A percentile compares a stretch with the other conserved stretches of the same genome.
Evolutionary conservation across 768 basidiomycete genomes (phyloP).

Genomic region (Suillus sp.): DNA sequence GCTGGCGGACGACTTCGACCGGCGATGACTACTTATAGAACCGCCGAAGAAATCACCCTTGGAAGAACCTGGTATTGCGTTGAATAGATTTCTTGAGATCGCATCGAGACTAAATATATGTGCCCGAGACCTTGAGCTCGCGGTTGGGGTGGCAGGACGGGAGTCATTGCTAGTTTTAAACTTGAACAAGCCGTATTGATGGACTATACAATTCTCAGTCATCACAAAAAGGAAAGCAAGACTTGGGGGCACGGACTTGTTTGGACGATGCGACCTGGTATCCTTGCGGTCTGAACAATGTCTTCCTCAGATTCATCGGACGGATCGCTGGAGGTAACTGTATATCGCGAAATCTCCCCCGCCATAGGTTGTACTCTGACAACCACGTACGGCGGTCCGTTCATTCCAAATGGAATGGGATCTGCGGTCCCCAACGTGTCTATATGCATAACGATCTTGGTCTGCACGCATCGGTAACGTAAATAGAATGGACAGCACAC

Average conservation of each 20-base stretch:
- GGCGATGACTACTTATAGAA: conserved; percentile 66
- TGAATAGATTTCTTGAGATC: conserved; percentile 88
- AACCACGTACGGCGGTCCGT: conserved; percentile 72
- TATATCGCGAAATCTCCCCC: conserved; percentile 79
- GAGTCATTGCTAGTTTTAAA: conserved; percentile 79
- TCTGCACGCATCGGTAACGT: conserved; percentile 45
- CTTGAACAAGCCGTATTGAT: conserved; percentile 87
- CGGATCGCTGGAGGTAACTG: conserved; percentile 73
- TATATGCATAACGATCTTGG: conserved; percentile 86
- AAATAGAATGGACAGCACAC: conserved; percentile 6
- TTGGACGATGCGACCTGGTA: conserved; percentile 75
- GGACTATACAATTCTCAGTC: conserved; percentile 49
- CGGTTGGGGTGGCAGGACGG: conserved; percentile 83
- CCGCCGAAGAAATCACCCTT: conserved; percentile 79
- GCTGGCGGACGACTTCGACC: conserved; percentile 68
- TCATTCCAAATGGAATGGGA: conserved; percentile 73
- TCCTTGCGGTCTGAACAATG: conserved; percentile 73
- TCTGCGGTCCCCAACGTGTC: conserved; percentile 77
- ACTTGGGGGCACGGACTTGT: conserved; percentile 63
- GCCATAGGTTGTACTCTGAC: conserved; percentile 83
- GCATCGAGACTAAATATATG: conserved; percentile 90
- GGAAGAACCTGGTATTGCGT: conserved; percentile 62
- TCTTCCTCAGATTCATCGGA: conserved; percentile 79
- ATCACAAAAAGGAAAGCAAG: conserved; percentile 1
- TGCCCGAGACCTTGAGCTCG: conserved; percentile 67